Conservation (phyloP, 1,284 basidiomycete genomes). For the Apiotrichum porosum region DNA sequence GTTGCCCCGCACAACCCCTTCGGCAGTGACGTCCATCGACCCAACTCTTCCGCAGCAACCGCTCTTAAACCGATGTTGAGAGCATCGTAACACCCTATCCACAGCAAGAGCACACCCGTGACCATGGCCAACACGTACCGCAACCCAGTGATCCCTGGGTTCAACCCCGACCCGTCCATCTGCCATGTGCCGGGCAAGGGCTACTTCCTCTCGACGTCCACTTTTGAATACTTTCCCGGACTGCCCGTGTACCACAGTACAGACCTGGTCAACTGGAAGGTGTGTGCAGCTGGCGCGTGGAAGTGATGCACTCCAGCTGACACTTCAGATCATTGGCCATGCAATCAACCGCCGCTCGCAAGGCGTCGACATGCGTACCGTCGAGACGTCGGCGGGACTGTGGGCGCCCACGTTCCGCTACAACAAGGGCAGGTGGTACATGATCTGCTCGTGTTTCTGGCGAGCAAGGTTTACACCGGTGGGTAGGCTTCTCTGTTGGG, state of each 20-base stretch:
- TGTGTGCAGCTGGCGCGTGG: background rate
- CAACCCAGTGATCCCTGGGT: conserved; percentile 31
- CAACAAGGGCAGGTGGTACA: conserved; percentile 23
- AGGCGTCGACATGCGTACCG: conserved; percentile 22
- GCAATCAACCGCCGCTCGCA: conserved; percentile 22
- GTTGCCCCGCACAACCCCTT: too few relatives aligned
- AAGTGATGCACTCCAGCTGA: too few relatives aligned
- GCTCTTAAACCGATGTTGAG: too few relatives aligned
- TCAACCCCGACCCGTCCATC: conserved; percentile 35
- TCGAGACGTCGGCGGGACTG: conserved; percentile 22
- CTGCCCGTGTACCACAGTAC: conserved; percentile 27
- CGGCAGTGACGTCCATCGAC: too few relatives aligned
- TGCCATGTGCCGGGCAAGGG: conserved; percentile 16
- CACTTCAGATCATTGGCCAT: conserved; percentile 21
- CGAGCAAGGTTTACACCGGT: too few relatives aligned
- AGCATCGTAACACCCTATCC: too few relatives aligned
- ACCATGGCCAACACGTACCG: conserved; percentile 4
- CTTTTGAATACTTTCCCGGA: conserved; percentile 34
- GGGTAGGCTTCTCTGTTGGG: background rate
- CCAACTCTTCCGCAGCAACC: too few relatives aligned
- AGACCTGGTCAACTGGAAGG: conserved; percentile 27
- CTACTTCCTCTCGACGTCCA: conserved; percentile 26
- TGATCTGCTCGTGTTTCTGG: conserved; percentile 18
- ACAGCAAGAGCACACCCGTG: too few relatives aligned
- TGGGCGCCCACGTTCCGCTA: conserved; percentile 27